These are phyloP conservation scores for Colletotrichum filicis DNA, from an alignment of 2,329 filamentous ascomycete species.

Conservation along the genomic window DNA sequence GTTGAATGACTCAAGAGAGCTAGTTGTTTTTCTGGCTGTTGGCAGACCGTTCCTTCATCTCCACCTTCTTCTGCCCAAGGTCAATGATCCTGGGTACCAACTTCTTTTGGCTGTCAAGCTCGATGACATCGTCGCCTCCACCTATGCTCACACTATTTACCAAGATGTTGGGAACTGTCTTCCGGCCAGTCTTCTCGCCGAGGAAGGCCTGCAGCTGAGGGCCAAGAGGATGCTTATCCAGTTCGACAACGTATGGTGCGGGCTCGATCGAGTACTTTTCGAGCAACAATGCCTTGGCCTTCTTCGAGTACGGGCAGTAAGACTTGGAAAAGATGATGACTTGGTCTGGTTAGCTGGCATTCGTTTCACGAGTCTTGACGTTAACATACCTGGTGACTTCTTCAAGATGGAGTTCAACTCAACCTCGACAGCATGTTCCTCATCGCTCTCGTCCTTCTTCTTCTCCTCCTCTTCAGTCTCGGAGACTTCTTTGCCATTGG, in stretches of 20 bases:
- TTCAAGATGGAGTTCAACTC: conserved; percentile 85
- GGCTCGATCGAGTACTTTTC: conserved; percentile 87
- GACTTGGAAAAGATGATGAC: conserved; percentile 97
- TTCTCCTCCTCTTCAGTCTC: conserved; percentile 46
- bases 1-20: neutral
- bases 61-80: conserved; percentile 75
- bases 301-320: conserved; percentile 88
- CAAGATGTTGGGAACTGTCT: conserved; percentile 92
- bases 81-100: conserved; percentile 78
- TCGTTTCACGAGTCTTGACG: neutral
- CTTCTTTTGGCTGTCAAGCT: conserved; percentile 73
- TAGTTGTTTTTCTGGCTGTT: conserved; percentile 25
- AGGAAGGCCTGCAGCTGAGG: conserved; percentile 77
- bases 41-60: conserved; percentile 59
- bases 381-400: conserved; percentile 78
- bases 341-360: conserved; percentile 46
- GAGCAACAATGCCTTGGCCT: conserved; percentile 86
- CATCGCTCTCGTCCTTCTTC: conserved; percentile 61
- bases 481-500: conserved; percentile 58
- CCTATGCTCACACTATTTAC: conserved; percentile 90
- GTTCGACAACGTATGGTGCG: conserved; percentile 86
- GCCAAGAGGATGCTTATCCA: conserved; percentile 85
- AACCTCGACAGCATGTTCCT: conserved; percentile 72
- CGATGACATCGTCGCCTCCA: conserved; percentile 86
- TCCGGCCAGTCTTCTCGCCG: conserved; percentile 78